These are phyloP conservation scores for Kodamaea hsintzibuensis DNA, from an alignment of 805 yeast genomes.

Conservation along the genomic window DNA sequence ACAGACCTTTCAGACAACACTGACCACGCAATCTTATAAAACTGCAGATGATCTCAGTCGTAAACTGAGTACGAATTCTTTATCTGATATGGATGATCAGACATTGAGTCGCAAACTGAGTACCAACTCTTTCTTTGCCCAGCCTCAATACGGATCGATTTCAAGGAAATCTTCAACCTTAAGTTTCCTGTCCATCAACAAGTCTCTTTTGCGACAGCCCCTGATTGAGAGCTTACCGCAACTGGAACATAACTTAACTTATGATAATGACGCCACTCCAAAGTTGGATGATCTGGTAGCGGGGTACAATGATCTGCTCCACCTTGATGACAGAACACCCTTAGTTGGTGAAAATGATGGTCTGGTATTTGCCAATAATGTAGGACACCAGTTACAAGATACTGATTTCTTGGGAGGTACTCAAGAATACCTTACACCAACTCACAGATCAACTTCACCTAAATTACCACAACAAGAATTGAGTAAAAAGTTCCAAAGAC, in stretches of 20 bases:
- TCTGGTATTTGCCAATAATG: constrained; percentile 10
- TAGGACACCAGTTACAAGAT: constrained; percentile 10
- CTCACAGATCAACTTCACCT: constrained; percentile 2
- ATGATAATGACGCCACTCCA: constrained; percentile 32
- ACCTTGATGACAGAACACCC: constrained; percentile 35
- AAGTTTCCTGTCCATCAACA: constrained; percentile 37
- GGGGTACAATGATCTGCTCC: constrained; percentile 7
- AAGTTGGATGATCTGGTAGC: constrained; percentile 21
- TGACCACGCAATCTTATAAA: background rate
- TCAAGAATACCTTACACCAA: constrained; percentile 1
- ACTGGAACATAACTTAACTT: background rate
- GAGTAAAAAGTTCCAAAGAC: constrained; percentile 36
- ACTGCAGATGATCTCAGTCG: background rate
- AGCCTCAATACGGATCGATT: constrained; percentile 1
- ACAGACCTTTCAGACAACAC: constrained; percentile 5
- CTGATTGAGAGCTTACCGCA: constrained; percentile 2
- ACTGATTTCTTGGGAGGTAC: background rate
- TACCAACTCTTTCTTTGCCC: constrained; percentile 2
- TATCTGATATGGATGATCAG: constrained; percentile 3
- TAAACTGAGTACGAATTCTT: constrained; percentile 3
- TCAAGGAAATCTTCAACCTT: constrained; percentile 17
- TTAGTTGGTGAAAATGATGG: constrained; percentile 13
- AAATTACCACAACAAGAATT: constrained; percentile 35
- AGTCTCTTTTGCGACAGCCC: constrained; percentile 27
- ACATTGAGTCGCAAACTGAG: constrained; percentile 2